phyloP scores from a whole-genome alignment of 2,329 filamentous ascomycete species.

The Paraconiothyrium brasiliense region DNA sequence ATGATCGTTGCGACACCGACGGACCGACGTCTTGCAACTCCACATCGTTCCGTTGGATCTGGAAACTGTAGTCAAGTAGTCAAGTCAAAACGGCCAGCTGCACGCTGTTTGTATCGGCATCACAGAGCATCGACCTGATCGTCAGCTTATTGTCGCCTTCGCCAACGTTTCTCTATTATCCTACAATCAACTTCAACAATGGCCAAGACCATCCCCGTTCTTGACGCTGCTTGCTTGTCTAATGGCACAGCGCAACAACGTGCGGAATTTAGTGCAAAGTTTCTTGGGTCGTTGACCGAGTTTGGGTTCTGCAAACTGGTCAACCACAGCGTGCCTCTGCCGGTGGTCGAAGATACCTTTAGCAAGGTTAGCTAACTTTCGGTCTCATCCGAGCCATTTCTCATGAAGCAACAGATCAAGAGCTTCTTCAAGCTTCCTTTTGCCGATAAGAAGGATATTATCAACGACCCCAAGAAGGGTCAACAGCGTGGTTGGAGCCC shows the following conservation, averaged over 20 bases:
- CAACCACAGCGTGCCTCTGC: slow-evolving; percentile 11
- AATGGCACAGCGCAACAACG: slow-evolving; percentile 6
- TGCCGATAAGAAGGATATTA: slow-evolving; percentile 9
- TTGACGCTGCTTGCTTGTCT: slow-evolving; percentile 5
- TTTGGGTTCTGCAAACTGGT: slow-evolving; percentile 7
- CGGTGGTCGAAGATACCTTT: slow-evolving; percentile 5
- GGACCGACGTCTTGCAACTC: not conserved
- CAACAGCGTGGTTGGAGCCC: slow-evolving; percentile 19
- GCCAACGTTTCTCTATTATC: not conserved
- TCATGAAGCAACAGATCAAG: slow-evolving; percentile 1
- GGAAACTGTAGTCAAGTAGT: not conserved
- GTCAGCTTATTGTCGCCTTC: not conserved
- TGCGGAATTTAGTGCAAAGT: slow-evolving; percentile 8
- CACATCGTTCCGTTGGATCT: not conserved
- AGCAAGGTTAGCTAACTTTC: not conserved
- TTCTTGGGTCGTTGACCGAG: slow-evolving; percentile 1
- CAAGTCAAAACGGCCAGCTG: slow-evolving; percentile 3
- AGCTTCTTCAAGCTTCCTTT: slow-evolving; percentile 17
- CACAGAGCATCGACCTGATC: slow-evolving; percentile 5
- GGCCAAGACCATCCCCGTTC: not conserved
- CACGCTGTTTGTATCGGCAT: not conserved
- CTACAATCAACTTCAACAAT: slow-evolving; percentile 1
- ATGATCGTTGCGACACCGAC: slow-evolving; percentile 1
- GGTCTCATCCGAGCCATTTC: not conserved
- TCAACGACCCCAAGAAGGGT: slow-evolving; percentile 3